Percentiles rank a stretch among this genome's conserved stretches.
Conservation (phyloP, 129 eudicot species). For the Oenanthe sinensis region DNA sequence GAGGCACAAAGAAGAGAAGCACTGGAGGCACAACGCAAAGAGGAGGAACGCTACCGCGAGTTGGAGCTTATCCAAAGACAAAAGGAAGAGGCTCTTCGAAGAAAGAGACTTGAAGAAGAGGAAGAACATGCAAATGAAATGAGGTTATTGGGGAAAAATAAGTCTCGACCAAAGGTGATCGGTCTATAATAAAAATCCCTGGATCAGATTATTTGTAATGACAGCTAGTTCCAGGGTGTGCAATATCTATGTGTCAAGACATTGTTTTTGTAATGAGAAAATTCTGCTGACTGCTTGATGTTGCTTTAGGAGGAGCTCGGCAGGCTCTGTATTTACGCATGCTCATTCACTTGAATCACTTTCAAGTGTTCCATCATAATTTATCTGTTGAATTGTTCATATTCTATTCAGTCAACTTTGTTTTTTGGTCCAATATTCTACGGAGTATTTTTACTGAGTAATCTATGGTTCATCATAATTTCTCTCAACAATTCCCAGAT, state of each 20-base stretch:
- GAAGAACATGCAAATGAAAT: slow-evolving; percentile 48
- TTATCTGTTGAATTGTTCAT: too few relatives aligned
- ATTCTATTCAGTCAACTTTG: too few relatives aligned
- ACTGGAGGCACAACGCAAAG: slow-evolving; percentile 73
- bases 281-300: background rate
- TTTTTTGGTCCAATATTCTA: too few relatives aligned
- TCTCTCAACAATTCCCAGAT: too few relatives aligned
- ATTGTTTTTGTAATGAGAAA: background rate
- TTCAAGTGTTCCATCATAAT: too few relatives aligned
- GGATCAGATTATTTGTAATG: background rate
- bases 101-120: slow-evolving; percentile 74
- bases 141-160: slow-evolving; percentile 38
- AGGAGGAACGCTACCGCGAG: slow-evolving; percentile 75
- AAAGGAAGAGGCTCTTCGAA: slow-evolving; percentile 78
- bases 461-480: too few relatives aligned
- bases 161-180: slow-evolving; percentile 38
- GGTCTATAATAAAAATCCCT: slow-evolving; percentile 17
- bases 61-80: slow-evolving; percentile 75
- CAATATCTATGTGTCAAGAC: background rate
- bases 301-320: background rate
- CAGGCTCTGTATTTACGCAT: background rate
- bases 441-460: too few relatives aligned
- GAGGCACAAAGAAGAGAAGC: slow-evolving; percentile 92
- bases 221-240: background rate
- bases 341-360: background rate